A percentile compares a stretch with the other conserved stretches of the same genome.
Evolutionary conservation across 169 alveolate genomes (phyloP).

Genomic region (Besnoitia besnoiti): DNA sequence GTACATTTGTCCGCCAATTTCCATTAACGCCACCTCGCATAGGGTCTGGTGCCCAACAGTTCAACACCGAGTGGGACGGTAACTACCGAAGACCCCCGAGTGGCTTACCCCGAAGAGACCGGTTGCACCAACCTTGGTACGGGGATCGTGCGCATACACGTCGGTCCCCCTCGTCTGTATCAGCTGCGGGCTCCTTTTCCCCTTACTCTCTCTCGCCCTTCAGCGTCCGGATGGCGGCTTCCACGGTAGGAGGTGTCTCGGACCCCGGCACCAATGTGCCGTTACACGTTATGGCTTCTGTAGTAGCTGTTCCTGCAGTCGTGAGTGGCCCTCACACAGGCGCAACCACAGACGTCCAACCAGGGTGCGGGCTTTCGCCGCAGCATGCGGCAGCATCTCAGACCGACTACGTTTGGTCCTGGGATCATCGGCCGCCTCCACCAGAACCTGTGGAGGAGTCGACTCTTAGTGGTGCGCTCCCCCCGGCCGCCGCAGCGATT

Average conservation of each 20-base stretch:
- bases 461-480: background rate
- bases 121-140: background rate
- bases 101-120: background rate
- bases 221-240: background rate
- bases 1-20: background rate
- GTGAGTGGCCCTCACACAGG: background rate
- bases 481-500: background rate
- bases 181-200: background rate
- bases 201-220: background rate
- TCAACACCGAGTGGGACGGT: background rate
- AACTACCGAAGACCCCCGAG: background rate
- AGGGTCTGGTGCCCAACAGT: background rate
- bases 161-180: background rate
- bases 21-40: background rate
- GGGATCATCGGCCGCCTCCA: conserved; percentile 7
- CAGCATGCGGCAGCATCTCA: background rate
- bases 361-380: background rate
- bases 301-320: background rate
- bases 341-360: background rate
- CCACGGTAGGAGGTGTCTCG: background rate
- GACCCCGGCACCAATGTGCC: background rate
- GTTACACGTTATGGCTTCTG: background rate
- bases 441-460: background rate
- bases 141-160: background rate
- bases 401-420: conserved; percentile 28